Conservation (phyloP, 257 asterid species). For the Fraxinus quadrangulata region DNA sequence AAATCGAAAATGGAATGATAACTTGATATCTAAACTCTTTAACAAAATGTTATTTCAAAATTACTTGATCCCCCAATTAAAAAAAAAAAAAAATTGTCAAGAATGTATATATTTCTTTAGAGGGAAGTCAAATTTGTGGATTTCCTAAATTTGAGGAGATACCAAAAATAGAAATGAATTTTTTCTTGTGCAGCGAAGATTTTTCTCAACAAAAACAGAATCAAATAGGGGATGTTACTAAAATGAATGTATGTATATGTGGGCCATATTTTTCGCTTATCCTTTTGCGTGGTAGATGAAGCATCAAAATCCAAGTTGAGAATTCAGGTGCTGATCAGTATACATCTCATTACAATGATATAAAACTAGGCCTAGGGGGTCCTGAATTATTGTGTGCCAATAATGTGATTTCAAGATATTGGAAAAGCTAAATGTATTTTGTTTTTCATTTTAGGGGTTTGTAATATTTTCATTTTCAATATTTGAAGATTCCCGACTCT, state of each 20-base stretch:
- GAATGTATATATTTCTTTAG: not conserved
- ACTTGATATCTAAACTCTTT: no score
- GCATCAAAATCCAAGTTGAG: conserved; percentile 47
- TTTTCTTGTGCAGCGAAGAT: conserved; percentile 1
- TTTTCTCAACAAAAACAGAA: conserved; percentile 25
- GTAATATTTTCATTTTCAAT: not conserved
- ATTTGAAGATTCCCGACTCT: not conserved
- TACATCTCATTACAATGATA: conserved; percentile 14
- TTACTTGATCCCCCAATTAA: no score
- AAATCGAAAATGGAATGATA: no score
- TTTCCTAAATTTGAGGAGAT: conserved; percentile 34
- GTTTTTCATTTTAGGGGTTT: conserved; percentile 6
- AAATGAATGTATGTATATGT: conserved; percentile 28
- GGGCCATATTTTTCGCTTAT: conserved; percentile 46
- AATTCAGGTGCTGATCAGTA: conserved; percentile 37
- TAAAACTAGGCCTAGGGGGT: conserved; percentile 11
- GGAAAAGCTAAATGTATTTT: not conserved
- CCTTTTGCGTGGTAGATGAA: conserved; percentile 36
- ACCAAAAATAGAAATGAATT: not conserved
- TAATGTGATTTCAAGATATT: conserved; percentile 16
- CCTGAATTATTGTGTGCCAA: conserved; percentile 39
- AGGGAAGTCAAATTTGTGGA: conserved; percentile 27
- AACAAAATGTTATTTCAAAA: no score
- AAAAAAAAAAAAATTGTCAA: no score
- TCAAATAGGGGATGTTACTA: not conserved